A percentile compares a stretch with the other conserved stretches of the same genome.
Evolutionary conservation across 78 protist genomes (phyloP).

Genomic region (Dictyostelium intermedium): DNA sequence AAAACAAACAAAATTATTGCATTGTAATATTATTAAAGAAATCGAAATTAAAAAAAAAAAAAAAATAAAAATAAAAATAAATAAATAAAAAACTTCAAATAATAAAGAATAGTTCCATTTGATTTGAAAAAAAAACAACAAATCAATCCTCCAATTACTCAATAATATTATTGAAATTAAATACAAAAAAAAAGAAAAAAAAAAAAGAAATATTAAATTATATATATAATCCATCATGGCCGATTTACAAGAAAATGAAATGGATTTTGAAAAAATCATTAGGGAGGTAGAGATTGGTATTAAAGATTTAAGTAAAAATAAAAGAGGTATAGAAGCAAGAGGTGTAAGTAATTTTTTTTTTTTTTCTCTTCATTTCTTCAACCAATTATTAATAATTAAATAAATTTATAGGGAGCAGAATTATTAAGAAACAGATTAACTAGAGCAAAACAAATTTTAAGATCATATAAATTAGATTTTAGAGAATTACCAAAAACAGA

Average conservation of each 20-base stretch:
- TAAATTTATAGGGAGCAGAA: constrained; percentile 6
- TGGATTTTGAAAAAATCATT: background rate
- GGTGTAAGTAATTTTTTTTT: background rate
- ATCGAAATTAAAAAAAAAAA: no score
- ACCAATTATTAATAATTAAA: background rate
- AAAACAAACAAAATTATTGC: background rate
- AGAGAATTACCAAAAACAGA: constrained; percentile 52
- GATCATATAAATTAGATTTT: constrained; percentile 38
- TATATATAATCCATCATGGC: background rate
- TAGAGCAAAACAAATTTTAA: constrained; percentile 59
- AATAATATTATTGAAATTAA: background rate
- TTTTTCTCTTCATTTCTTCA: background rate
- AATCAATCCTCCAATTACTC: background rate
- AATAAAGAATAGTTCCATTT: background rate
- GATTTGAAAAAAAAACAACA: background rate
- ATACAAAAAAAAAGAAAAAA: background rate
- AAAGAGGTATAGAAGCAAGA: background rate
- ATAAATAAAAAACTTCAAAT: no score
- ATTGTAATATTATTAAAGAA: background rate
- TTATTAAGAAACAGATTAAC: constrained; percentile 31
- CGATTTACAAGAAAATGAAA: constrained; percentile 22
- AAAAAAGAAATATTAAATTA: background rate
- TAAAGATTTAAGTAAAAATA: constrained; percentile 1
- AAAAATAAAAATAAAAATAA: no score
- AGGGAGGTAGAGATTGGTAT: constrained; percentile 7